Evolutionary conservation across 2,329 filamentous ascomycete species (phyloP).

Genomic region (Gyromitra esculenta): DNA sequence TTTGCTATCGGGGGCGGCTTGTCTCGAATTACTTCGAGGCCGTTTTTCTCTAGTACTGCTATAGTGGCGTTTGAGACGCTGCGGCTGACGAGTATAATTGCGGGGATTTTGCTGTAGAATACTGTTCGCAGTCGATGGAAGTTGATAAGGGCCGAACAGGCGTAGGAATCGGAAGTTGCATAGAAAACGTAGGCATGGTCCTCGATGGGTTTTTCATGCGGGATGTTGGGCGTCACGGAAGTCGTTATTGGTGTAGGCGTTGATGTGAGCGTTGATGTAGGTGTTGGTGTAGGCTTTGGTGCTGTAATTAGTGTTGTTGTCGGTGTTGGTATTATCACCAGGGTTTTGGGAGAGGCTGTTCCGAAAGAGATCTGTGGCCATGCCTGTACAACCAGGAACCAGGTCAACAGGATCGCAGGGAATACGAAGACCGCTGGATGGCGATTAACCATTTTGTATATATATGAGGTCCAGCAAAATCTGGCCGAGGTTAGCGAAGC

Average conservation of each 20-base stretch:
- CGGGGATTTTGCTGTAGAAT: conserved; percentile 59
- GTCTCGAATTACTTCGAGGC: conserved; percentile 38
- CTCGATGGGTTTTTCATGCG: conserved; percentile 7
- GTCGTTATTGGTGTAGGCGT: conserved; percentile 56
- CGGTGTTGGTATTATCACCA: neutral
- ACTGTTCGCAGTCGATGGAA: conserved; percentile 57
- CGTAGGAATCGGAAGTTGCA: conserved; percentile 39
- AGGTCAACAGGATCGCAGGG: conserved; percentile 12
- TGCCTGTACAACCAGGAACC: conserved; percentile 25
- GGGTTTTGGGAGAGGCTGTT: neutral
- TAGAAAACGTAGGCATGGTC: conserved; percentile 55
- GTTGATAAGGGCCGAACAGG: conserved; percentile 55
- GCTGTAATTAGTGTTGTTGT: neutral
- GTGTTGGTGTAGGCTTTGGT: neutral
- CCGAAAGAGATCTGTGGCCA: conserved; percentile 10
- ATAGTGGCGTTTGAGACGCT: conserved; percentile 54
- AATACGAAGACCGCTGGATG: conserved; percentile 10
- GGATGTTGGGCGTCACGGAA: conserved; percentile 35
- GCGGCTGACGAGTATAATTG: conserved; percentile 63
- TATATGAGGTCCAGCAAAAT: neutral
- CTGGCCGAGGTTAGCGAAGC: neutral
- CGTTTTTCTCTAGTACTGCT: neutral
- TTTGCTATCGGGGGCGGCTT: conserved; percentile 29
- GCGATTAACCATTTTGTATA: conserved; percentile 11
- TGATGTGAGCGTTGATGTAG: conserved; percentile 1